Evolutionary conservation across 2,329 filamentous ascomycete genomes (phyloP).

Genomic region (Aureobasidium uvarum): DNA sequence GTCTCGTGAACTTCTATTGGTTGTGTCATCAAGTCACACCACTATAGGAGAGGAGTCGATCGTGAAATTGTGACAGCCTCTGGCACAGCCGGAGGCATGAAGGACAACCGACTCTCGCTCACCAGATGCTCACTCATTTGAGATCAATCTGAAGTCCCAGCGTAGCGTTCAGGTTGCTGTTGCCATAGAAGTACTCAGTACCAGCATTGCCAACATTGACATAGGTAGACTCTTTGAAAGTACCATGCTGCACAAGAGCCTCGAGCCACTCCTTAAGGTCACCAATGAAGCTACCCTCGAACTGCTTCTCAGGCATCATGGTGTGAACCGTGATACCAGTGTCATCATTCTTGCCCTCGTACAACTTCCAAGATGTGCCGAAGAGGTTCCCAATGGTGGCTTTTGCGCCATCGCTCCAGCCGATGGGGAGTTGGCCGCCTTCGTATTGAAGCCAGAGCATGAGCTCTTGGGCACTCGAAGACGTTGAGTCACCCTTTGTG

Average conservation of each 20-base stretch:
- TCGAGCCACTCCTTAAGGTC: conserved; percentile 47
- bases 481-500: conserved; percentile 46
- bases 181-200: conserved; percentile 22
- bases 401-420: conserved; percentile 40
- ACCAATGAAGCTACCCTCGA: conserved; percentile 41
- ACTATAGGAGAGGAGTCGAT: no score
- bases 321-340: conserved; percentile 47
- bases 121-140: not conserved
- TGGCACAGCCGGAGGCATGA: no score
- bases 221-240: conserved; percentile 42
- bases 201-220: conserved; percentile 49
- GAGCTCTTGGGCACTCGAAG: conserved; percentile 42
- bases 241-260: conserved; percentile 41
- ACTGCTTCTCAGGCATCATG: conserved; percentile 42
- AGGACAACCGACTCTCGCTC: not conserved
- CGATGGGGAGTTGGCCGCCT: conserved; percentile 48
- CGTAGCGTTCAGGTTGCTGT: conserved; percentile 23
- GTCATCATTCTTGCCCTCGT: conserved; percentile 45
- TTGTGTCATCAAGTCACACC: no score
- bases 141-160: conserved; percentile 19
- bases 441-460: conserved; percentile 50
- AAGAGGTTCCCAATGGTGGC: conserved; percentile 42
- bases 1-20: no score
- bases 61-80: no score
- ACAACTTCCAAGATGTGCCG: conserved; percentile 45